These are phyloP conservation scores for Citeromyces matritensis DNA, from an alignment of 805 yeast genomes.

Conservation along the genomic window DNA sequence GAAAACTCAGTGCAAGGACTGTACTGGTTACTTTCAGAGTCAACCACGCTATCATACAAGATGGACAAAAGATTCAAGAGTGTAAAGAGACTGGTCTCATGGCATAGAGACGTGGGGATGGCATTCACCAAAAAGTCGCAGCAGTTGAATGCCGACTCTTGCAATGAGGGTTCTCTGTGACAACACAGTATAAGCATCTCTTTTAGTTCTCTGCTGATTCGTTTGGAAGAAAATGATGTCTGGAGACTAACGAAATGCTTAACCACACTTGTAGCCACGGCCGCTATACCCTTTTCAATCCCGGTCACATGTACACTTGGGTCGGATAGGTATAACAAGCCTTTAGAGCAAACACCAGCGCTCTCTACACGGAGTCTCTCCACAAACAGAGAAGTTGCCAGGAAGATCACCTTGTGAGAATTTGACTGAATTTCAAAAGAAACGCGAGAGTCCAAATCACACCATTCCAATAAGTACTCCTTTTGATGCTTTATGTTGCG, in stretches of 20 bases:
- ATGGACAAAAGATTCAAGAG: slow-evolving; percentile 69
- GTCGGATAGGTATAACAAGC: slow-evolving; percentile 70
- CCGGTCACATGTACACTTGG: slow-evolving; percentile 61
- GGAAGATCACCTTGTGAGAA: slow-evolving; percentile 71
- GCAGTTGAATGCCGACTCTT: slow-evolving; percentile 66
- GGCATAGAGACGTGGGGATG: slow-evolving; percentile 71
- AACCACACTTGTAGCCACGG: slow-evolving; percentile 44
- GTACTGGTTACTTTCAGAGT: slow-evolving; percentile 72
- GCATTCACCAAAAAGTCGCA: slow-evolving; percentile 50
- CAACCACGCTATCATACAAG: slow-evolving; percentile 66
- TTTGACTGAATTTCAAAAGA: slow-evolving; percentile 38
- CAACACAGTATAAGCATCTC: slow-evolving; percentile 57
- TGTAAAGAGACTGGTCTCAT: slow-evolving; percentile 56
- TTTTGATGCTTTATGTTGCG: slow-evolving; percentile 67
- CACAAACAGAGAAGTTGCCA: slow-evolving; percentile 66
- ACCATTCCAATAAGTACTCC: slow-evolving; percentile 11
- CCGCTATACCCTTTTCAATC: slow-evolving; percentile 52
- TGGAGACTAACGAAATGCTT: slow-evolving; percentile 37
- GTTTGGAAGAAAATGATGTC: slow-evolving; percentile 37
- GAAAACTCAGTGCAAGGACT: slow-evolving; percentile 64
- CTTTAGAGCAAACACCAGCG: slow-evolving; percentile 63
- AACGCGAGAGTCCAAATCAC: slow-evolving; percentile 15
- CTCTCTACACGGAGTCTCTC: slow-evolving; percentile 67
- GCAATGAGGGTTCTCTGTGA: slow-evolving; percentile 61
- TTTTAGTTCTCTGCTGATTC: slow-evolving; percentile 55